These are phyloP conservation scores for Elasticomyces elasticus DNA, from an alignment of 495 filamentous ascomycete genomes.

Conservation along the genomic window DNA sequence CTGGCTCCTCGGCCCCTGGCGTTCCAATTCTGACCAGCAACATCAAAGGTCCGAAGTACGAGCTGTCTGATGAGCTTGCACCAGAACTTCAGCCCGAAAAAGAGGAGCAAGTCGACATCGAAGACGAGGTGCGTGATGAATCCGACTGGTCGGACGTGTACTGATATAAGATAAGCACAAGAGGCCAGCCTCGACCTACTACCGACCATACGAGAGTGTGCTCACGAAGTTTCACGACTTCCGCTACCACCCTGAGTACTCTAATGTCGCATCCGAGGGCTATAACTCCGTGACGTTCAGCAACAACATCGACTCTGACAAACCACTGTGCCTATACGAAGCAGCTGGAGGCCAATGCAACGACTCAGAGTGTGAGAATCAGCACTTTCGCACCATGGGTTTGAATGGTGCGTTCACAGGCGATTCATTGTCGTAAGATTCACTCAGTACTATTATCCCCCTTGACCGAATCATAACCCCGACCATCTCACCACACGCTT, in stretches of 20 bases:
- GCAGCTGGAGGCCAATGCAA: slow-evolving; percentile 67
- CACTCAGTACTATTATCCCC: not conserved
- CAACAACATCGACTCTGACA: slow-evolving; percentile 67
- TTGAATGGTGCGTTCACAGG: slow-evolving; percentile 62
- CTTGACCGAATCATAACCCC: not conserved
- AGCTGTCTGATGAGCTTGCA: slow-evolving; percentile 16
- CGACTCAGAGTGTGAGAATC: slow-evolving; percentile 54
- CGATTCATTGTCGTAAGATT: not conserved
- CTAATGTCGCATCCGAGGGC: slow-evolving; percentile 57
- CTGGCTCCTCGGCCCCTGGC: too few relatives aligned
- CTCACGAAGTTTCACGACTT: slow-evolving; percentile 74
- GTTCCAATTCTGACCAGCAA: too few relatives aligned
- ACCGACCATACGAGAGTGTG: slow-evolving; percentile 73
- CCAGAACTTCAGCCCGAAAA: slow-evolving; percentile 13
- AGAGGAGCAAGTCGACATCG: not conserved
- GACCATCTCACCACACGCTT: not conserved
- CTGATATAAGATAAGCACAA: slow-evolving; percentile 9
- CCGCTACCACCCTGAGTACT: slow-evolving; percentile 74
- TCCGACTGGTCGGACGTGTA: not conserved
- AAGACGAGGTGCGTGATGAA: slow-evolving; percentile 10
- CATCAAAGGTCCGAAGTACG: not conserved
- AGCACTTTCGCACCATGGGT: slow-evolving; percentile 71
- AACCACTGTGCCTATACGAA: slow-evolving; percentile 64
- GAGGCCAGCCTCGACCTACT: slow-evolving; percentile 26
- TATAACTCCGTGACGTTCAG: slow-evolving; percentile 89